phyloP scores from a whole-genome alignment of 129 eudicot species.

The Artemisia tridentata region DNA sequence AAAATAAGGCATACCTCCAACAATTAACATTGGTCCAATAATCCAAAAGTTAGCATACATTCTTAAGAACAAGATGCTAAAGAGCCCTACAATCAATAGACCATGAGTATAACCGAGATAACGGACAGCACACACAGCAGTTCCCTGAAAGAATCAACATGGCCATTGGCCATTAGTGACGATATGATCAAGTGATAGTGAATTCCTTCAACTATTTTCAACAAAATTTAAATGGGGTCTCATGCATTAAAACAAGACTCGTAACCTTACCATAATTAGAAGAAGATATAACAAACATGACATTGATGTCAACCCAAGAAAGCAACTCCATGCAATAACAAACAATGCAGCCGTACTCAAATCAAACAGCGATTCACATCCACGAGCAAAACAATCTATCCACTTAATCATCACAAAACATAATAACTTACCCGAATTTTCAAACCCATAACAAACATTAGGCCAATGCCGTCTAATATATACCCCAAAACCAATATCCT shows the following conservation, averaged over 20 bases:
- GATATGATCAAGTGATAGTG: not conserved
- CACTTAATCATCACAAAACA: conserved; percentile 45
- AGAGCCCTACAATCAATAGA: conserved; percentile 75
- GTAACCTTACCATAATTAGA: conserved; percentile 62
- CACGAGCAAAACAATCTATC: conserved; percentile 53
- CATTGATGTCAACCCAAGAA: conserved; percentile 81
- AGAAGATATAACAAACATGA: conserved; percentile 71
- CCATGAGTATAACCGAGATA: conserved; percentile 96
- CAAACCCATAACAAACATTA: conserved; percentile 60
- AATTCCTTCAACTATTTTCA: not conserved
- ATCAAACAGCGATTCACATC: conserved; percentile 50
- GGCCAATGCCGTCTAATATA: conserved; percentile 74
- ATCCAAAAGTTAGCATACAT: conserved; percentile 92
- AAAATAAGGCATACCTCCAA: conserved; percentile 67
- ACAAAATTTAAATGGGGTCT: not conserved
- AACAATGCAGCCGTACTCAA: conserved; percentile 69
- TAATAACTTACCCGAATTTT: conserved; percentile 41
- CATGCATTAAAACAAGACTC: not conserved
- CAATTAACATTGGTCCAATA: conserved; percentile 67
- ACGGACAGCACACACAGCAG: conserved; percentile 78
- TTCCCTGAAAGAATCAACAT: conserved; percentile 48
- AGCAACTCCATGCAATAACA: conserved; percentile 87
- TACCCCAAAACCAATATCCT: conserved; percentile 67
- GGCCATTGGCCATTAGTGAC: not conserved
- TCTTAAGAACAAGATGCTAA: conserved; percentile 73